These are phyloP conservation scores for Plasmodium chabaudi DNA, from an alignment of 169 alveolate species.

Conservation along the genomic window DNA sequence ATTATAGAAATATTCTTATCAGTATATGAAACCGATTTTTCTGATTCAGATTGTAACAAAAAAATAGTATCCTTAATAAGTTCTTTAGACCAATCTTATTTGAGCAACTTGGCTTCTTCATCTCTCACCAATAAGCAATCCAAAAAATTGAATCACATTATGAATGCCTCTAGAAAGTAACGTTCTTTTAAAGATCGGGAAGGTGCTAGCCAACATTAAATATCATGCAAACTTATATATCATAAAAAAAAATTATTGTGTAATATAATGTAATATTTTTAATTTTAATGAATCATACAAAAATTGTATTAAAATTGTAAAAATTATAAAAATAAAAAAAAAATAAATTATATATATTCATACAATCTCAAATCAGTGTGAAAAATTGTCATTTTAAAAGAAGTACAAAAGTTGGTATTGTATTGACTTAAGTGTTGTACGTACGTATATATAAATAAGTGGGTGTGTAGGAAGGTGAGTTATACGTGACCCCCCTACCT, in stretches of 20 bases:
- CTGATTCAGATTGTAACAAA: conserved; percentile 85
- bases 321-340: conserved; percentile 2
- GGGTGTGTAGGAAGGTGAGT: no score
- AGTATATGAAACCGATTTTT: conserved; percentile 87
- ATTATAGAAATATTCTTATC: conserved; percentile 86
- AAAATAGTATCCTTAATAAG: conserved; percentile 82
- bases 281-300: background rate
- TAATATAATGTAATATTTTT: background rate
- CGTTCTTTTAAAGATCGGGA: background rate
- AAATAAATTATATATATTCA: background rate
- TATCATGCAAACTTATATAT: background rate
- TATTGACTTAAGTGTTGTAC: background rate
- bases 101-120: conserved; percentile 82
- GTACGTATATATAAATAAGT: no score
- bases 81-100: conserved; percentile 82
- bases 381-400: background rate
- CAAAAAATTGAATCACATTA: conserved; percentile 80
- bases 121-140: conserved; percentile 83
- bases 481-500: no score
- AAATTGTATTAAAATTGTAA: background rate
- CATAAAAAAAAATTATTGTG: background rate
- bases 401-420: background rate
- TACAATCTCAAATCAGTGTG: background rate
- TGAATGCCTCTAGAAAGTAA: conserved; percentile 33
- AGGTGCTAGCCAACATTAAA: background rate